Evolutionary conservation across 1,139 yeast species (phyloP), one percentile per base, ranked within the genome.

Genomic region (Geotrichum australiense): DNA sequence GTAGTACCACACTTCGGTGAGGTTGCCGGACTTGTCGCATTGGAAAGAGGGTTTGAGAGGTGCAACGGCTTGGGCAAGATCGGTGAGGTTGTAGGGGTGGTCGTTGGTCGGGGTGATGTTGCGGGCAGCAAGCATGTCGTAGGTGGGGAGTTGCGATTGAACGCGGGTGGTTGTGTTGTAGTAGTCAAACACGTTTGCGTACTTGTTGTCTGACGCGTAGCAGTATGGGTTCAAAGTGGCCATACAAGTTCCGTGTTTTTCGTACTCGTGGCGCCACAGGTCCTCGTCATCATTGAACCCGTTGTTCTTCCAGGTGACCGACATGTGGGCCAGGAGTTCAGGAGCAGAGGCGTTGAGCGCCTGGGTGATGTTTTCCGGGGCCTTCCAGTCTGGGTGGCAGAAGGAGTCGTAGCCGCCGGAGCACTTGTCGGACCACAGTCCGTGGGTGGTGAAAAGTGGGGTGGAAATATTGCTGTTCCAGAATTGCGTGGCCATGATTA

Each of bases 231-330:
- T 72, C 39, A 87, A 67, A 0, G 96, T 86, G 28, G 78, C 74
- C 65, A 87, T 78, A 62, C 97, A 91, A 0, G 96, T 87, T 4
- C 89, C 97, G 58, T 89, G 98, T 61, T 91, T 89, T 66, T 89
- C 87, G 70, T 75, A 91, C 62, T 89, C 98, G 60, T 91, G 97
- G 23, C 76, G 70, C 97, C 98, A 89, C 44, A 89, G 67, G 18
- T 72, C 63, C 48, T 78, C 84, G 57, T 87, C 96, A 1, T 91
- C 91, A 46, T 76, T 76, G 59, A 71, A 74, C 7, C 6, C 11
- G 6, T 12, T 7, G 56, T 83, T 81, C 61, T 83, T 82, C 97
- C 97, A 89, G 43, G 70, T 63, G 18, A 53, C 53, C 15, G 65
- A 55, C 85, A 91, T 78, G 47, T 73, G 71, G 2, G 65, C 61